These are phyloP conservation scores for Circinella umbellata DNA, from an alignment of 371 early-diverging fungal species.

Conservation along the genomic window DNA sequence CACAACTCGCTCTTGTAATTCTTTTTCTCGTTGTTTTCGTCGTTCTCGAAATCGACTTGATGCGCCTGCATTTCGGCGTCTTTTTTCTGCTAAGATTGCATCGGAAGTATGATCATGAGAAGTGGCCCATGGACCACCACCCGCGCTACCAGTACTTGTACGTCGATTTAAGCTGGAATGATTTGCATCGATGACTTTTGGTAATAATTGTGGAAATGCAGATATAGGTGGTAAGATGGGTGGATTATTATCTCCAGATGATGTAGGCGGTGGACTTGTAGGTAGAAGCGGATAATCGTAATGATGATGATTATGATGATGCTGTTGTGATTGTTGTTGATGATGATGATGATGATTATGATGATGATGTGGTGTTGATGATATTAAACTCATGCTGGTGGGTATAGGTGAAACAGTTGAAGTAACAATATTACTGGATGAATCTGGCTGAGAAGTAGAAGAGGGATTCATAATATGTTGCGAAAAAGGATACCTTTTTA, in stretches of 20 bases:
- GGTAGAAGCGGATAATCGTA: background rate
- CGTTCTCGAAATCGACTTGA: constrained; percentile 63
- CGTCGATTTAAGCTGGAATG: too few species aligned
- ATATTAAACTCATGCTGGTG: constrained; percentile 4
- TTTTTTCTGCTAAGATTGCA: constrained; percentile 60
- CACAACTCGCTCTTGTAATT: constrained; percentile 54
- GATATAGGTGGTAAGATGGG: constrained; percentile 25
- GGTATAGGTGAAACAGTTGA: constrained; percentile 11
- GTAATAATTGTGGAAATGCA: constrained; percentile 13
- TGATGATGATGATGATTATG: background rate
- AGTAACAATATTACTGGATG: constrained; percentile 1
- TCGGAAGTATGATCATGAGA: constrained; percentile 30
- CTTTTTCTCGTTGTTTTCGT: constrained; percentile 62
- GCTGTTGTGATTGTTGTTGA: background rate
- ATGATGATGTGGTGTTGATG: constrained; percentile 1
- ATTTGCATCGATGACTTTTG: background rate
- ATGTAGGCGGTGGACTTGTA: too few species aligned
- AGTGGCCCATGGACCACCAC: constrained; percentile 2
- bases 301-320: too few species aligned
- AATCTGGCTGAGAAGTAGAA: background rate
- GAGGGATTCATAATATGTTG: background rate
- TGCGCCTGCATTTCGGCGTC: constrained; percentile 62
- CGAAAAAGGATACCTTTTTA: too few species aligned
- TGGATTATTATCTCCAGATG: background rate
- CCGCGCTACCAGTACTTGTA: background rate